Percentiles rank a stretch among this genome's conserved stretches.
phyloP scores from a whole-genome alignment of 345 rosid genomes.

The Viola odorata region DNA sequence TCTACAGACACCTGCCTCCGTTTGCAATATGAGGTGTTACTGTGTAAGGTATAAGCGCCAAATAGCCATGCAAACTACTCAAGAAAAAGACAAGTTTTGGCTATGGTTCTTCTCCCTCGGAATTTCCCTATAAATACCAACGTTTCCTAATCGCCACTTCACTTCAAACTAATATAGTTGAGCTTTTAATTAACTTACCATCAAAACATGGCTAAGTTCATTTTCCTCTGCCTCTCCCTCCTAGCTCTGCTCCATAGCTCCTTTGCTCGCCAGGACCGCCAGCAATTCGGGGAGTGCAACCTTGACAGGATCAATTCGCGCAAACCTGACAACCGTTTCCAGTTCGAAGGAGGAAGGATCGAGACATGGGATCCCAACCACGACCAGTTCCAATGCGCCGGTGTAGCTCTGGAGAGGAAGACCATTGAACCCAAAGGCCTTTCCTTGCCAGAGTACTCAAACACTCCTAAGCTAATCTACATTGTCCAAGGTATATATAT shows the following conservation, averaged over 20 bases:
- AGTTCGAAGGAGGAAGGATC: constrained; percentile 5
- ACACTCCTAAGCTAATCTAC: constrained; percentile 33
- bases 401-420: not conserved
- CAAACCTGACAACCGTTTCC: constrained; percentile 2
- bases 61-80: too few species aligned
- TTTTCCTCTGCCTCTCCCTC: not conserved
- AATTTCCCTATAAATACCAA: too few species aligned
- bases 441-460: constrained; percentile 12
- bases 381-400: constrained; percentile 17
- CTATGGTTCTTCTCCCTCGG: too few species aligned
- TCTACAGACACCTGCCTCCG: too few species aligned
- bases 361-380: constrained; percentile 14
- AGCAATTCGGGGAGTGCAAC: not conserved
- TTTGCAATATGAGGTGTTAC: too few species aligned
- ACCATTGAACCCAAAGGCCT: constrained; percentile 8
- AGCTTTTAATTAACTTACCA: too few species aligned
- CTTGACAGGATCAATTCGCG: not conserved
- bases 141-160: too few species aligned
- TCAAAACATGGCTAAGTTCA: too few species aligned
- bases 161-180: too few species aligned
- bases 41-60: too few species aligned
- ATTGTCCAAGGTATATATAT: constrained; percentile 27
- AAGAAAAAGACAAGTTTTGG: too few species aligned
- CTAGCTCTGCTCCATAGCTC: not conserved
- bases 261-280: not conserved